Percentiles rank a stretch among this genome's conserved stretches.
Conservation (phyloP, 1,284 basidiomycete genomes). For the Apiotrichum veenhuisii region DNA sequence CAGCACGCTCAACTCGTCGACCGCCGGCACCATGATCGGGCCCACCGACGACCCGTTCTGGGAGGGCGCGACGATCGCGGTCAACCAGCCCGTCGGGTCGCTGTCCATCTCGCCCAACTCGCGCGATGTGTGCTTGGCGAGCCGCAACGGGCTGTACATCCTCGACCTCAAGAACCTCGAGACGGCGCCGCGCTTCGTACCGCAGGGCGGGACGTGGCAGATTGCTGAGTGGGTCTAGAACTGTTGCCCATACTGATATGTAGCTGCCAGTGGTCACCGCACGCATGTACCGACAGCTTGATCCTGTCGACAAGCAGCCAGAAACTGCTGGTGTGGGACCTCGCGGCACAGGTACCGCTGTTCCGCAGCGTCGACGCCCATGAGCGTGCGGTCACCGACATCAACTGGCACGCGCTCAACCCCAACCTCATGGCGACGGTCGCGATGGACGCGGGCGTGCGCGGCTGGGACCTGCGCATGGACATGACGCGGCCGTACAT, state of each 20-base stretch:
- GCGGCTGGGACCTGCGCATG: constrained; percentile 71
- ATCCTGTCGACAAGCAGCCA: constrained; percentile 94
- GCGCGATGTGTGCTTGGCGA: constrained; percentile 53
- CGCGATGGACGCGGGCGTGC: constrained; percentile 52
- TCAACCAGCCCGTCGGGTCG: constrained; percentile 52
- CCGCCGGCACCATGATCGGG: not conserved
- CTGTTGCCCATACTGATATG: constrained; percentile 2
- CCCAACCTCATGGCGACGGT: constrained; percentile 59
- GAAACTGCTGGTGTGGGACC: constrained; percentile 95
- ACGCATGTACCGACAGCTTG: constrained; percentile 74
- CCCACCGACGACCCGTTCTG: constrained; percentile 32
- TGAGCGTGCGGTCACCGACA: constrained; percentile 88
- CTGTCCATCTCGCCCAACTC: constrained; percentile 51
- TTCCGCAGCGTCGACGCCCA: constrained; percentile 80
- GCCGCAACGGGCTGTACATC: constrained; percentile 90
- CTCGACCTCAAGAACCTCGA: constrained; percentile 87
- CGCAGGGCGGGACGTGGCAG: constrained; percentile 94
- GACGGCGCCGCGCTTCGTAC: constrained; percentile 83
- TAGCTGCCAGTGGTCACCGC: constrained; percentile 89
- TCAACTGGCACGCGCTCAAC: constrained; percentile 88
- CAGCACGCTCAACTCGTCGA: not conserved
- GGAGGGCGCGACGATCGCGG: constrained; percentile 41
- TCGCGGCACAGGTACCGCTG: constrained; percentile 61
- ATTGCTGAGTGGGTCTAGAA: constrained; percentile 62
- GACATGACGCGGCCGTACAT: constrained; percentile 42